Evolutionary conservation across 345 rosid genomes (phyloP).

Genomic region (Gossypium arboreum): DNA sequence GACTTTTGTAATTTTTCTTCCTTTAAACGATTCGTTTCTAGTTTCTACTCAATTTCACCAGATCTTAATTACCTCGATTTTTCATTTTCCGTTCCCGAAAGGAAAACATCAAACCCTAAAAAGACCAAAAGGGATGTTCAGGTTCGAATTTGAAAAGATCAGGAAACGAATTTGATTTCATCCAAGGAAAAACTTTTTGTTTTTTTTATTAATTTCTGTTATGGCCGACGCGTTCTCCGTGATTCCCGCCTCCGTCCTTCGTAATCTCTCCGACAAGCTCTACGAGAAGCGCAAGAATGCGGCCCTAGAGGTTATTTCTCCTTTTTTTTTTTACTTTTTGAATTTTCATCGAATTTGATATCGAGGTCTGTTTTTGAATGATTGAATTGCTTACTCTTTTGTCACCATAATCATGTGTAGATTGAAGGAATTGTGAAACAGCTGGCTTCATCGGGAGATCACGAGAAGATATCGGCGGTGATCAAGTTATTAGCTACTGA

Average conservation of each 20-base stretch:
- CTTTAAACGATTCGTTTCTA: too few relatives aligned
- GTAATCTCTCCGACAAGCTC: slow-evolving; percentile 94
- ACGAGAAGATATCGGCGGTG: slow-evolving; percentile 82
- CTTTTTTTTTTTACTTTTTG: not conserved
- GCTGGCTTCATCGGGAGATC: slow-evolving; percentile 68
- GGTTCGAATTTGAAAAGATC: slow-evolving; percentile 41
- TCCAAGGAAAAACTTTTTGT: not conserved
- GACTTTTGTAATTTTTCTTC: too few relatives aligned
- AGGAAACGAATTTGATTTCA: slow-evolving; percentile 36
- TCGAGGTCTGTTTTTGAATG: slow-evolving; percentile 28
- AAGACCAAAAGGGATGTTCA: slow-evolving; percentile 25
- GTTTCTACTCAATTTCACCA: not conserved
- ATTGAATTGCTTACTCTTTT: slow-evolving; percentile 2
- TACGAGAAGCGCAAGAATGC: slow-evolving; percentile 99
- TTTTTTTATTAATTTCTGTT: slow-evolving; percentile 10
- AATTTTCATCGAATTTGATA: slow-evolving; percentile 12
- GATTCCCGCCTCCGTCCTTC: slow-evolving; percentile 71
- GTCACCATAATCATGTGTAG: slow-evolving; percentile 33
- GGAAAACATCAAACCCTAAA: not conserved
- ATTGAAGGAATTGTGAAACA: slow-evolving; percentile 89
- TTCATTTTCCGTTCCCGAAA: not conserved
- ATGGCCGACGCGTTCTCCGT: slow-evolving; percentile 73
- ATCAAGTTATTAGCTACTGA: slow-evolving; percentile 69
- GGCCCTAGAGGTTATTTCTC: slow-evolving; percentile 70
- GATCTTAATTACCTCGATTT: slow-evolving; percentile 26